Evolutionary conservation across 2,329 filamentous ascomycete species (phyloP).

Genomic region (Exophiala calicioides): DNA sequence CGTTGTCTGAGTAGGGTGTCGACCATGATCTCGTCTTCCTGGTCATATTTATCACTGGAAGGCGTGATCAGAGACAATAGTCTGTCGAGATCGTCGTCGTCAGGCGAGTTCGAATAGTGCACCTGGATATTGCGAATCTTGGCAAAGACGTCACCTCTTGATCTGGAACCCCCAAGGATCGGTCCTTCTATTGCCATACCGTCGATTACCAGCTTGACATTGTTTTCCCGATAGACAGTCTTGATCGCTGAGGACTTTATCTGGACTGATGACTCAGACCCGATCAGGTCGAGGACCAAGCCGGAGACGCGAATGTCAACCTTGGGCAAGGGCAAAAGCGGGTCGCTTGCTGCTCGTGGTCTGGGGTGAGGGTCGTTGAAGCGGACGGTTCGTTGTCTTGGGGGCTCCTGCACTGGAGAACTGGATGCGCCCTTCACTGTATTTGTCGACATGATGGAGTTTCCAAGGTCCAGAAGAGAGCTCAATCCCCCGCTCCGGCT

Average conservation of each 20-base stretch:
- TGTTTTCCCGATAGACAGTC: constrained; percentile 71
- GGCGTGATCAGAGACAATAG: constrained; percentile 85
- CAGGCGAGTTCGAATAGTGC: constrained; percentile 71
- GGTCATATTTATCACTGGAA: constrained; percentile 84
- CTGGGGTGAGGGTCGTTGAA: constrained; percentile 50
- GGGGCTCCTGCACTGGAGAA: constrained; percentile 22
- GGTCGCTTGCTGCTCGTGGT: constrained; percentile 21
- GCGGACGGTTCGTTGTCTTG: constrained; percentile 53
- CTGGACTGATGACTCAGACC: constrained; percentile 72
- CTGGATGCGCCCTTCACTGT: constrained; percentile 45
- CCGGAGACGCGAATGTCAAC: constrained; percentile 76
- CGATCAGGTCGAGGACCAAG: constrained; percentile 71
- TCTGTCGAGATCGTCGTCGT: constrained; percentile 76
- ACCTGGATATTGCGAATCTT: constrained; percentile 67
- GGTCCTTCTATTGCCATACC: constrained; percentile 75
- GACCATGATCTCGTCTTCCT: constrained; percentile 90
- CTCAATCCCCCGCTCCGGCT: constrained; percentile 88
- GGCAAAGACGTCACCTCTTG: constrained; percentile 62
- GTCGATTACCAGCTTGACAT: constrained; percentile 71
- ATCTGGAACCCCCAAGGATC: constrained; percentile 33
- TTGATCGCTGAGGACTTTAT: constrained; percentile 82
- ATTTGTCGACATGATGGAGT: constrained; percentile 75
- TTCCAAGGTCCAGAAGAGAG: constrained; percentile 84
- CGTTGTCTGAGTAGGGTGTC: constrained; percentile 86
- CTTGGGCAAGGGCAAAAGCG: constrained; percentile 53